phyloP scores from a whole-genome alignment of 2,329 filamentous ascomycete species.

The Aureobasidium subglaciale region DNA sequence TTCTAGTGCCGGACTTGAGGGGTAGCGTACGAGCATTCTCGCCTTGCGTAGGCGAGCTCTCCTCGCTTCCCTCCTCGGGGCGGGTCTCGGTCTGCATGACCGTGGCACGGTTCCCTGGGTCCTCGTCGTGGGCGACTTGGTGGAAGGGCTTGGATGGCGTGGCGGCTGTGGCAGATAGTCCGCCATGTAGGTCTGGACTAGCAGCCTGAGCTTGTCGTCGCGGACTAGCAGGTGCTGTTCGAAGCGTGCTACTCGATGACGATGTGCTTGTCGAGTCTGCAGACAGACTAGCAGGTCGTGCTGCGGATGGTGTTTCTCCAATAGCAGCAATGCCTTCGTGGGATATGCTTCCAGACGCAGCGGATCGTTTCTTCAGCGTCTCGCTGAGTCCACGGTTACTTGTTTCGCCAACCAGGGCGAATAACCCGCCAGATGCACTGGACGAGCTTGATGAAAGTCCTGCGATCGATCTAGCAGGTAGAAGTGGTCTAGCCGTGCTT shows the following conservation, averaged over 20 bases:
- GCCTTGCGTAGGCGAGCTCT: neutral
- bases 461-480: neutral
- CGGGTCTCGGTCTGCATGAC: neutral
- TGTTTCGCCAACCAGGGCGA: neutral
- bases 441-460: neutral
- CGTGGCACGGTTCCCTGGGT: neutral
- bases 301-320: neutral
- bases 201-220: neutral
- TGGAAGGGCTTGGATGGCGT: neutral
- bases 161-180: neutral
- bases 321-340: neutral
- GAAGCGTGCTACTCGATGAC: neutral
- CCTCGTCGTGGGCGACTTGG: neutral
- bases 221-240: neutral
- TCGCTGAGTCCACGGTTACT: neutral
- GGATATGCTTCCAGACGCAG: neutral
- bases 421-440: neutral
- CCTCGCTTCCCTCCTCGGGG: neutral
- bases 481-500: neutral
- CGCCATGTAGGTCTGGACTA: neutral
- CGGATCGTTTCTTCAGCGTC: too few species aligned
- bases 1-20: neutral
- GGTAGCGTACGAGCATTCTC: too few species aligned
- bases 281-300: slow-evolving; percentile 2
- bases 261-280: slow-evolving; percentile 7